A percentile compares a stretch with the other conserved stretches of the same genome.
phyloP scores from a whole-genome alignment of 2,329 filamentous ascomycete species.

The Fusarium tuaranense region DNA sequence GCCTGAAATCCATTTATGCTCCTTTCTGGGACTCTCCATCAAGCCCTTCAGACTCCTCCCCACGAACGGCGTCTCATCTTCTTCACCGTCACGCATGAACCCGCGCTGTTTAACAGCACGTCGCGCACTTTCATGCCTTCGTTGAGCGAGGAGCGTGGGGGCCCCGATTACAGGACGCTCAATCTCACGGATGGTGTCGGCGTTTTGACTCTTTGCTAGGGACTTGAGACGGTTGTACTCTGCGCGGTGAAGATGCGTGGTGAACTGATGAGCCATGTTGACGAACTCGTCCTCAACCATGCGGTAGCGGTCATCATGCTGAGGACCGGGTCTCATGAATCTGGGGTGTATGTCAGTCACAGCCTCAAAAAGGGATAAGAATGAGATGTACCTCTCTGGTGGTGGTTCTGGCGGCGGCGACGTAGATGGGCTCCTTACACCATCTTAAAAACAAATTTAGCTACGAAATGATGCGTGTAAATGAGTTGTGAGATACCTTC shows the following conservation, averaged over 20 bases:
- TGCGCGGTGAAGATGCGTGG: constrained; percentile 79
- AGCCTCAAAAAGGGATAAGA: not conserved
- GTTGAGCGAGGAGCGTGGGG: constrained; percentile 43
- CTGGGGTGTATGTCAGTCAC: constrained; percentile 47
- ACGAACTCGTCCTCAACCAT: constrained; percentile 89
- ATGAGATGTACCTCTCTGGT: constrained; percentile 54
- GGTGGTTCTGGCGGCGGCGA: constrained; percentile 65
- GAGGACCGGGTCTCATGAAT: constrained; percentile 73
- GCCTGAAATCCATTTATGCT: constrained; percentile 44
- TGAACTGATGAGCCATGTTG: constrained; percentile 75
- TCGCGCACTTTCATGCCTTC: constrained; percentile 34
- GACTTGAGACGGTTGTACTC: constrained; percentile 78
- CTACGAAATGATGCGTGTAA: not conserved
- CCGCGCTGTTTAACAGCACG: constrained; percentile 43
- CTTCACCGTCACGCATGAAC: constrained; percentile 15
- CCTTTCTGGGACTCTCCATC: constrained; percentile 56
- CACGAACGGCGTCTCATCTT: constrained; percentile 39
- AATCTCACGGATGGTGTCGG: constrained; percentile 62
- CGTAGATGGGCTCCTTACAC: constrained; percentile 57
- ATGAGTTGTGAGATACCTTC: constrained; percentile 36
- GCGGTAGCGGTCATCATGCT: constrained; percentile 78
- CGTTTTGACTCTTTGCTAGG: constrained; percentile 65
- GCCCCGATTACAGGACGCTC: constrained; percentile 62
- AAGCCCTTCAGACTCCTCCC: constrained; percentile 55
- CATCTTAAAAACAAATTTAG: constrained; percentile 26